Percentiles rank a stretch among this genome's conserved stretches.
phyloP scores from a whole-genome alignment of 2,329 filamentous ascomycete genomes.

The Claviceps sorghi region DNA sequence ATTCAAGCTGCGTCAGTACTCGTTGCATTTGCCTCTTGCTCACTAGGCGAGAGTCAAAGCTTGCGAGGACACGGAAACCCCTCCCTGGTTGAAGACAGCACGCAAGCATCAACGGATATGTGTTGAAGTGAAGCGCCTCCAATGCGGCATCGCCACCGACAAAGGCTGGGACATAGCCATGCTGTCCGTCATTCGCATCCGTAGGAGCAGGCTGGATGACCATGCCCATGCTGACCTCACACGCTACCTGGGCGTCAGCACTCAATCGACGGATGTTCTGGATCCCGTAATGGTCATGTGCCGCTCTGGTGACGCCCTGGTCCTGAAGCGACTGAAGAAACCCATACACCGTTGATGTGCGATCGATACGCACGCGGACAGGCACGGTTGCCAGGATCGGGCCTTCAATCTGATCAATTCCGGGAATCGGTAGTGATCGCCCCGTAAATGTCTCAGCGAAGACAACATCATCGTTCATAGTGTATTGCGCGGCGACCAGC shows the following conservation, averaged over 20 bases:
- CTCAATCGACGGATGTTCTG: constrained; percentile 13
- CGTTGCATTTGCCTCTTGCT: neutral
- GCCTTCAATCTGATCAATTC: constrained; percentile 14
- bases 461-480: constrained; percentile 17
- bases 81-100: neutral
- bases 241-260: constrained; percentile 6
- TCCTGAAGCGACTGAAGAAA: constrained; percentile 11
- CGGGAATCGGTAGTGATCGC: constrained; percentile 12
- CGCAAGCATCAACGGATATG: neutral
- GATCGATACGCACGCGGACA: constrained; percentile 6
- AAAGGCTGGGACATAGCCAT: neutral
- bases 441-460: constrained; percentile 16
- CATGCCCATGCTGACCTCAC: constrained; percentile 9
- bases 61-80: neutral
- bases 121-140: constrained; percentile 2
- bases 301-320: constrained; percentile 10
- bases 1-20: constrained; percentile 26
- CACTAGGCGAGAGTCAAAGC: constrained; percentile 1
- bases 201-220: neutral
- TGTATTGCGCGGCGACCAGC: constrained; percentile 23
- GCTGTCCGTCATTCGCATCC: neutral
- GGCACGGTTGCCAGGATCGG: constrained; percentile 16
- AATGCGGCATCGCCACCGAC: neutral
- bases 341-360: constrained; percentile 3
- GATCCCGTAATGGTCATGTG: constrained; percentile 14